Evolutionary conservation across 139 green algal genomes (phyloP).

Genomic region (Coccomyxa sp.): DNA sequence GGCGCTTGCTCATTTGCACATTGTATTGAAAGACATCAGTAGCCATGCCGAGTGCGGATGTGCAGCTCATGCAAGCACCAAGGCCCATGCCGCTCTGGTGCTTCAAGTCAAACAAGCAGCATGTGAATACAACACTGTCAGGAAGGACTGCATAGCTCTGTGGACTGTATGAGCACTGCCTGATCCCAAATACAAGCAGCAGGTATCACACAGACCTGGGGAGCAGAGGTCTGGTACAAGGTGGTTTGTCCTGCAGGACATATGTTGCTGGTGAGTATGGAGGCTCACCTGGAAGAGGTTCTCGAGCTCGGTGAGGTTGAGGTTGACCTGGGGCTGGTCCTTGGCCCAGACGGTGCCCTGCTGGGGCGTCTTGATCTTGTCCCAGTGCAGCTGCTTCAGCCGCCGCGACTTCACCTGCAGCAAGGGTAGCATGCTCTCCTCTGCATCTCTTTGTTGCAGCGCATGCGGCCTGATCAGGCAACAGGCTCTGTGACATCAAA

Average conservation of each 20-base stretch:
- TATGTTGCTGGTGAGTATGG: neutral
- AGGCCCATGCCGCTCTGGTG: no score
- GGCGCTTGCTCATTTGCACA: no score
- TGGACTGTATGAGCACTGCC: neutral
- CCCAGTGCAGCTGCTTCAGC: constrained; percentile 84
- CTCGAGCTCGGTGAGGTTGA: constrained; percentile 67
- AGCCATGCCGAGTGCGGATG: no score
- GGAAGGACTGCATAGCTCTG: neutral
- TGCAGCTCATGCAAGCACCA: no score
- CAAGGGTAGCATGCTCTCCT: no score
- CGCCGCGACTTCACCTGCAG: constrained; percentile 27
- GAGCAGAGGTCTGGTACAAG: neutral
- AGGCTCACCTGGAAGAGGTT: constrained; percentile 42
- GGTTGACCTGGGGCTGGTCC: constrained; percentile 6
- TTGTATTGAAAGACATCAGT: no score
- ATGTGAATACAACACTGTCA: no score
- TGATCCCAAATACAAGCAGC: neutral
- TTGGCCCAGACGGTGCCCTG: constrained; percentile 62
- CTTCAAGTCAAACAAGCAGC: no score
- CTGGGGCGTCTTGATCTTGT: constrained; percentile 59
- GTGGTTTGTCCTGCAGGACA: neutral
- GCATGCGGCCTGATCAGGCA: no score
- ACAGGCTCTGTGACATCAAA: no score
- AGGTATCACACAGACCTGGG: neutral
- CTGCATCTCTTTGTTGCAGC: no score